Evolutionary conservation across 495 filamentous ascomycete species (phyloP).

Genomic region (Trichoderma virens): DNA sequence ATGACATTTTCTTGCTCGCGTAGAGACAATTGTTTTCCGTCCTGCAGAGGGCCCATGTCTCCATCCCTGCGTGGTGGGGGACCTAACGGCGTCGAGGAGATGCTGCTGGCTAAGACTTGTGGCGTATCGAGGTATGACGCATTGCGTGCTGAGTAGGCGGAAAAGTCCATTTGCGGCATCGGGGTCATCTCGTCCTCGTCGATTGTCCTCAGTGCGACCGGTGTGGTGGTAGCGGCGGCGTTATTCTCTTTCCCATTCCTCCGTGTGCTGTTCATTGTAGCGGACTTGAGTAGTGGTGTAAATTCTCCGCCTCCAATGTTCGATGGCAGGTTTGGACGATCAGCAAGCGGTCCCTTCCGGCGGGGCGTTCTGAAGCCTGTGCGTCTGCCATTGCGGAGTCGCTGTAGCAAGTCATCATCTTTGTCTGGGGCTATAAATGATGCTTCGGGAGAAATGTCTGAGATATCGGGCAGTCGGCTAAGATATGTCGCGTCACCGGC

Average conservation of each 20-base stretch:
- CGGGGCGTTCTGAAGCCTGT: slow-evolving; percentile 64
- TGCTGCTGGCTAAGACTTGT: slow-evolving; percentile 67
- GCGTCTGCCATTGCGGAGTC: slow-evolving; percentile 51
- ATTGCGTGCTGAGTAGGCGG: slow-evolving; percentile 56
- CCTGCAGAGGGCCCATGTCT: slow-evolving; percentile 55
- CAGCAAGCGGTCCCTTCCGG: slow-evolving; percentile 50
- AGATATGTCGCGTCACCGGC: slow-evolving; percentile 72
- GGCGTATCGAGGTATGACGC: slow-evolving; percentile 49
- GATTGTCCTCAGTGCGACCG: slow-evolving; percentile 59
- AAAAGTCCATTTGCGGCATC: slow-evolving; percentile 51
- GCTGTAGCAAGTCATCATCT: slow-evolving; percentile 62
- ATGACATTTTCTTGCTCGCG: slow-evolving; percentile 94
- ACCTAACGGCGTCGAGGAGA: slow-evolving; percentile 70
- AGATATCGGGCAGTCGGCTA: slow-evolving; percentile 57
- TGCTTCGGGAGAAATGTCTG: slow-evolving; percentile 67
- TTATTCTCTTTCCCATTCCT: slow-evolving; percentile 45
- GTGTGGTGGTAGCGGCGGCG: slow-evolving; percentile 47
- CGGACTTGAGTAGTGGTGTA: slow-evolving; percentile 86
- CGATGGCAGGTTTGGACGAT: slow-evolving; percentile 56
- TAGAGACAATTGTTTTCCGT: slow-evolving; percentile 81
- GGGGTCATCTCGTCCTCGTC: slow-evolving; percentile 54
- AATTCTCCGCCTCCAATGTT: slow-evolving; percentile 68
- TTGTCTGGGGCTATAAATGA: slow-evolving; percentile 83
- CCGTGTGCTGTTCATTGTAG: slow-evolving; percentile 68
- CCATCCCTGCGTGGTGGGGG: slow-evolving; percentile 49